Percentiles rank a stretch among this genome's conserved stretches.
phyloP scores from a whole-genome alignment of 768 basidiomycete species.

The Chalciporus sphaerocephalus region DNA sequence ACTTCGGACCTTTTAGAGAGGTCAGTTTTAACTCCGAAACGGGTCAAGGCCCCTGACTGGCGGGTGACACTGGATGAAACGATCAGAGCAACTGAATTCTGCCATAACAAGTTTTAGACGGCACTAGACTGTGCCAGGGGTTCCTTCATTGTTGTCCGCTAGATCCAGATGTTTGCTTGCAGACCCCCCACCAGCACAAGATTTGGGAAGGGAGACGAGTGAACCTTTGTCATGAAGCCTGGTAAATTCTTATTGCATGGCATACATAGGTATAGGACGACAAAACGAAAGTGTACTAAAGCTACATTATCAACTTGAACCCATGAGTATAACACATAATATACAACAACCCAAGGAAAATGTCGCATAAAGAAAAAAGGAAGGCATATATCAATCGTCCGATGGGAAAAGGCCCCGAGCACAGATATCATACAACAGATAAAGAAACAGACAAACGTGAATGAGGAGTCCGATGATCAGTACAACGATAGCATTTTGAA shows the following conservation, averaged over 20 bases:
- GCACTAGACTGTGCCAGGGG: no score
- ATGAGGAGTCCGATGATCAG: slow-evolving; percentile 24
- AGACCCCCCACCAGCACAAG: no score
- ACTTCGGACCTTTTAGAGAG: background rate
- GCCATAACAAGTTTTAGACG: no score
- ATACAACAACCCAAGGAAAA: background rate
- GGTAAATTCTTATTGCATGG: no score
- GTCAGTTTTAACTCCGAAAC: background rate
- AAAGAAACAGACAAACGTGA: slow-evolving; percentile 26
- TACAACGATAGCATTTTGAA: slow-evolving; percentile 27
- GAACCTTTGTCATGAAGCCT: no score
- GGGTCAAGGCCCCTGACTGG: background rate
- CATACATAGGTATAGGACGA: background rate
- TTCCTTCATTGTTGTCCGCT: no score
- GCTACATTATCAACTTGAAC: slow-evolving; percentile 19
- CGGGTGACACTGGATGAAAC: no score
- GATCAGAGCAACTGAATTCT: no score
- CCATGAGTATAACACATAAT: background rate
- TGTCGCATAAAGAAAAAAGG: slow-evolving; percentile 9
- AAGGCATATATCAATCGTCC: slow-evolving; percentile 18
- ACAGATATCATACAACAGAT: slow-evolving; percentile 28
- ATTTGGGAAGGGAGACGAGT: no score
- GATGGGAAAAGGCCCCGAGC: slow-evolving; percentile 24
- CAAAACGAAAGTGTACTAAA: slow-evolving; percentile 2
- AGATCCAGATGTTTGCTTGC: no score